Conservation (phyloP, 2,329 filamentous ascomycete genomes). For the Shiraia sp. region DNA sequence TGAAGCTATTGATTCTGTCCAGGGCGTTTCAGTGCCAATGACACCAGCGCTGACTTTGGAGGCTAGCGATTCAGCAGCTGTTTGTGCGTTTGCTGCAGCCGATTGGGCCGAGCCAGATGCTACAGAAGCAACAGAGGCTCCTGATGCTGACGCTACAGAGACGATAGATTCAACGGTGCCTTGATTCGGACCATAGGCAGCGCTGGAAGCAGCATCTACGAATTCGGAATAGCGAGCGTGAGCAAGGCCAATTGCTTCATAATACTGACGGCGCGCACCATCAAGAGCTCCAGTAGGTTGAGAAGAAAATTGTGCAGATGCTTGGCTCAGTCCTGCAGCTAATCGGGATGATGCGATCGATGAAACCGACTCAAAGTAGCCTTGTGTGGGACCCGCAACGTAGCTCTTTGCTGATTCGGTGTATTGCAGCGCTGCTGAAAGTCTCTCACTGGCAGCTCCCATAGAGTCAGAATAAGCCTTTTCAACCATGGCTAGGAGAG, state of each 20-base stretch:
- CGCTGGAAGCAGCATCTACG: conserved; percentile 70
- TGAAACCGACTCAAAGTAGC: conserved; percentile 60
- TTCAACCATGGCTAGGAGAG: conserved; percentile 70
- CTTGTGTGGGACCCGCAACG: conserved; percentile 49
- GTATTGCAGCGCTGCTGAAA: conserved; percentile 59
- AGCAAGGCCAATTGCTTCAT: conserved; percentile 76
- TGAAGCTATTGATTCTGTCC: conserved; percentile 58
- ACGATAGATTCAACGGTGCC: conserved; percentile 39
- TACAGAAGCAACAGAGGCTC: conserved; percentile 56
- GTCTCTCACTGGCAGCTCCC: conserved; percentile 62
- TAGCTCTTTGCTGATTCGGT: conserved; percentile 46
- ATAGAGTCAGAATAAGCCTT: conserved; percentile 69
- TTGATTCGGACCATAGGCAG: conserved; percentile 59
- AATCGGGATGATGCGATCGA: conserved; percentile 72
- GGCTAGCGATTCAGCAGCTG: conserved; percentile 50
- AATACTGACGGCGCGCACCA: conserved; percentile 70
- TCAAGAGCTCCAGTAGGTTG: conserved; percentile 64
- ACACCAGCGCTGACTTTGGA: conserved; percentile 53
- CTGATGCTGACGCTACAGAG: conserved; percentile 47
- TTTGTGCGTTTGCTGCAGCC: conserved; percentile 52
- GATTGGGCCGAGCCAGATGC: conserved; percentile 39
- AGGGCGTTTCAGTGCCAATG: conserved; percentile 52
- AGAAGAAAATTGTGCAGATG: conserved; percentile 71
- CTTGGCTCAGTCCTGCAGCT: conserved; percentile 69
- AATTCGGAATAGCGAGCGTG: conserved; percentile 80